A percentile compares a stretch with the other conserved stretches of the same genome.
Conservation (phyloP, 768 basidiomycete species). For the Sarcomyxa edulis region DNA sequence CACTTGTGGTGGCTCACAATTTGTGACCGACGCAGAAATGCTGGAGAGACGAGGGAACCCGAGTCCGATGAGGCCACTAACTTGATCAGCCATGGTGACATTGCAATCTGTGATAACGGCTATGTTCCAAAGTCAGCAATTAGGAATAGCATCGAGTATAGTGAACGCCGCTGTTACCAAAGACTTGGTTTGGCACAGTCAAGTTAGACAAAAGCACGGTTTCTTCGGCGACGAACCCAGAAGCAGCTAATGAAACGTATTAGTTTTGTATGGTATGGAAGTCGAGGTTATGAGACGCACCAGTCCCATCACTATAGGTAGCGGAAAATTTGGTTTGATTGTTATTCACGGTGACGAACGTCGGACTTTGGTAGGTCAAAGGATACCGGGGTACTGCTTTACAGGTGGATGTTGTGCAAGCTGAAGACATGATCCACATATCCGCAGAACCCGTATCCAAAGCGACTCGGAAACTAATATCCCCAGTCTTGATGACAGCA, state of each 20-base stretch:
- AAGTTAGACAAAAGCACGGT: slow-evolving; percentile 55
- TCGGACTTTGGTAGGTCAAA: slow-evolving; percentile 56
- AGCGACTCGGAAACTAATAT: slow-evolving; percentile 60
- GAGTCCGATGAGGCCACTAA: slow-evolving; percentile 71
- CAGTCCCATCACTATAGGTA: slow-evolving; percentile 63
- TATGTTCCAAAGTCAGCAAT: no score
- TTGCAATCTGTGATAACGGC: slow-evolving; percentile 61
- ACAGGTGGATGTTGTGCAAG: slow-evolving; percentile 53
- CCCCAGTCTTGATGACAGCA: slow-evolving; percentile 52
- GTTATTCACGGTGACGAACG: slow-evolving; percentile 54
- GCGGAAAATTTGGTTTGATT: slow-evolving; percentile 58
- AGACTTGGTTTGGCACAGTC: slow-evolving; percentile 53
- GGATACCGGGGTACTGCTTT: slow-evolving; percentile 64
- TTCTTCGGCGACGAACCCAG: slow-evolving; percentile 70
- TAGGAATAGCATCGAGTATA: no score
- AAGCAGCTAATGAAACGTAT: slow-evolving; percentile 38
- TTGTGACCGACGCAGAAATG: slow-evolving; percentile 38
- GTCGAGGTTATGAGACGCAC: slow-evolving; percentile 35
- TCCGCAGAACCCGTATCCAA: slow-evolving; percentile 75
- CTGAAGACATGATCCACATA: slow-evolving; percentile 66
- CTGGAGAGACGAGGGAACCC: slow-evolving; percentile 72
- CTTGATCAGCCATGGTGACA: slow-evolving; percentile 53
- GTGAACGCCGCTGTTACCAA: slow-evolving; percentile 47
- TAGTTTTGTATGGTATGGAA: no score
- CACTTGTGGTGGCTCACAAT: slow-evolving; percentile 35